These are phyloP conservation scores for Aspergillus terreus DNA, from an alignment of 2,329 filamentous ascomycete species.

Conservation along the genomic window DNA sequence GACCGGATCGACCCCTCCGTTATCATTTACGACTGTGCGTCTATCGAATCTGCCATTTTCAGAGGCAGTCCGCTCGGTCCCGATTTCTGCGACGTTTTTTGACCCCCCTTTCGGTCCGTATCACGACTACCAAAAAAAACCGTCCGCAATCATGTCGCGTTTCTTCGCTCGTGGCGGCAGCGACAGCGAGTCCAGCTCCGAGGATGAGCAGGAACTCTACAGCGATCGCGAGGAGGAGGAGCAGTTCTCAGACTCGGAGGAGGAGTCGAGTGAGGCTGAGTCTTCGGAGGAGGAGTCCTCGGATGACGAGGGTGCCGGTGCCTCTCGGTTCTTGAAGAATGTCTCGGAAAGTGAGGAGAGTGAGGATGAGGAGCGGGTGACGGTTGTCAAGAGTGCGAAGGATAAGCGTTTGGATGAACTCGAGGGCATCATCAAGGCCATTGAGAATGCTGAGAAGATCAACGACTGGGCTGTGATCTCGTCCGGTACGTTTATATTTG, in stretches of 20 bases:
- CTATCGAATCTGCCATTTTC: background rate
- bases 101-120: constrained; percentile 9
- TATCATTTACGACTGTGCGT: constrained; percentile 8
- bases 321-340: constrained; percentile 78
- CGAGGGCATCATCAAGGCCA: constrained; percentile 80
- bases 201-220: constrained; percentile 94
- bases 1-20: background rate
- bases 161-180: constrained; percentile 97
- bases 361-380: constrained; percentile 80
- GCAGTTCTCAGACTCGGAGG: constrained; percentile 42
- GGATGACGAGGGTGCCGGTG: constrained; percentile 57
- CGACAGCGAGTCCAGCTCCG: constrained; percentile 89
- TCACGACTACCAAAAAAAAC: background rate
- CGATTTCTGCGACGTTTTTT: constrained; percentile 18
- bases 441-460: constrained; percentile 97
- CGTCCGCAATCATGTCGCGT: constrained; percentile 71
- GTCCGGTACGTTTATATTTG: constrained; percentile 60
- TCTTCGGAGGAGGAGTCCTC: constrained; percentile 55
- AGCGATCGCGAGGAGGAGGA: constrained; percentile 68
- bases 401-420: constrained; percentile 95
- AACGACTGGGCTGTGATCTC: constrained; percentile 95
- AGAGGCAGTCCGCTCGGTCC: background rate
- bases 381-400: constrained; percentile 93
- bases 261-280: constrained; percentile 53
- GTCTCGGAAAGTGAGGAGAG: constrained; percentile 73